These are phyloP conservation scores for Aspergillus ustus DNA, from an alignment of 2,329 filamentous ascomycete species.

Conservation along the genomic window DNA sequence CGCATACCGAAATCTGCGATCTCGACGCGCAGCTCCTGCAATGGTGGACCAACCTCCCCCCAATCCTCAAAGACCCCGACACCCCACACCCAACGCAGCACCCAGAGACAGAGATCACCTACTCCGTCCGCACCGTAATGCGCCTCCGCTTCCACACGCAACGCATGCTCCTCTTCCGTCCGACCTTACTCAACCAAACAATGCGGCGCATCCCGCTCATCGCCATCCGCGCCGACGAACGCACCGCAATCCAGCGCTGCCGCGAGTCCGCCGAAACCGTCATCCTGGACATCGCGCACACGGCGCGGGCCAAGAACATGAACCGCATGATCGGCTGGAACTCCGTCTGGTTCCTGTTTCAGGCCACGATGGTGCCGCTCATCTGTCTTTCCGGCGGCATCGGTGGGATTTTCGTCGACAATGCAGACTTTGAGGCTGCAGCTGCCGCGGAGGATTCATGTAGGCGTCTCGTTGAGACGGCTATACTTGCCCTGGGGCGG, in stretches of 20 bases:
- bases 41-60: conserved; percentile 72
- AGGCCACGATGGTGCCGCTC: conserved; percentile 76
- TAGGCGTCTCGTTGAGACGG: neutral
- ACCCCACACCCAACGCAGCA: conserved; percentile 66
- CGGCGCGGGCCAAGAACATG: conserved; percentile 58
- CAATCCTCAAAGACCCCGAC: conserved; percentile 65
- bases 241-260: conserved; percentile 68
- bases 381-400: neutral
- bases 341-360: conserved; percentile 77
- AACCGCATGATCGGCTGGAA: conserved; percentile 79
- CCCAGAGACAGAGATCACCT: conserved; percentile 69
- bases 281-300: conserved; percentile 70
- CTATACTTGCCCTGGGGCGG: neutral
- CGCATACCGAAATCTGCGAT: conserved; percentile 63
- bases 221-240: conserved; percentile 61
- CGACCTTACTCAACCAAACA: conserved; percentile 68
- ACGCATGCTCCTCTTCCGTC: conserved; percentile 73
- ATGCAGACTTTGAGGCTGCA: neutral
- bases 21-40: conserved; percentile 69
- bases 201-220: conserved; percentile 54
- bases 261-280: conserved; percentile 69
- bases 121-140: conserved; percentile 72
- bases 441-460: neutral
- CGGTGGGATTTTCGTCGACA: neutral
- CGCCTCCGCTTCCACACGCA: conserved; percentile 80